Base-by-base conservation (phyloP, 306 rosid species). In the Castanea sativa region DNA sequence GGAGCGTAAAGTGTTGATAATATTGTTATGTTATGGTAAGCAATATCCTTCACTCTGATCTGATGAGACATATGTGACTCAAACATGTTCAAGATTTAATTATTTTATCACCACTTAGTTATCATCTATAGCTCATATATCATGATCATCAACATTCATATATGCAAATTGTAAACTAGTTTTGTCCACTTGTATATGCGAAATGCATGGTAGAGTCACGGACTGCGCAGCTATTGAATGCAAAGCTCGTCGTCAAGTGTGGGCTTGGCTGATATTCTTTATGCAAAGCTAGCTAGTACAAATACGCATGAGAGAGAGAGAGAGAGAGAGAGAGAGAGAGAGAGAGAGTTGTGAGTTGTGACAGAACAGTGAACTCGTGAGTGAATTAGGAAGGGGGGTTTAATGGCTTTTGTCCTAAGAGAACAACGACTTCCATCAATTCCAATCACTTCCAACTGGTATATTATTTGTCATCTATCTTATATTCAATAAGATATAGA, bases 351-450 rank as follows among this genome's bases (percentile, higher is more conserved):
- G 2, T 38, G 45, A 35, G 52, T 49, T 53, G 68, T 5, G 81
- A 81, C 25, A 32, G 76, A 76, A 86, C 35, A 76, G 75, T 59
- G 63, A n/a, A 41, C 83, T 74, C 86, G 89, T 86, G 90, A 84
- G 56, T 53, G 45, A 41, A 43, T 15, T 2, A 77, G 53, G 35
- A 38, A 53, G 75, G 49, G 49, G 11, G 65, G 2, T 10, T 18
- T 33, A 20, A 2, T 55, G 43, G 52, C 21, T 23, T 8, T 43
- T 57, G 8, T 16, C 18, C 20, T 9, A 29, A 18, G 18, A 14
- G 18, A 14, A 4, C 56, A 23, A 11, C 30, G 5, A 32, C 56
- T 13, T 51, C 25, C 52, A 55, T 16, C 79, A 7, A 78, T 9
- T 56, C 45, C 71, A 56, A 58, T 33, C 59, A 16, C 53, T 19